Base-by-base conservation (phyloP, 371 early-diverging fungal genomes). In the Nosema muscidifuracis region DNA sequence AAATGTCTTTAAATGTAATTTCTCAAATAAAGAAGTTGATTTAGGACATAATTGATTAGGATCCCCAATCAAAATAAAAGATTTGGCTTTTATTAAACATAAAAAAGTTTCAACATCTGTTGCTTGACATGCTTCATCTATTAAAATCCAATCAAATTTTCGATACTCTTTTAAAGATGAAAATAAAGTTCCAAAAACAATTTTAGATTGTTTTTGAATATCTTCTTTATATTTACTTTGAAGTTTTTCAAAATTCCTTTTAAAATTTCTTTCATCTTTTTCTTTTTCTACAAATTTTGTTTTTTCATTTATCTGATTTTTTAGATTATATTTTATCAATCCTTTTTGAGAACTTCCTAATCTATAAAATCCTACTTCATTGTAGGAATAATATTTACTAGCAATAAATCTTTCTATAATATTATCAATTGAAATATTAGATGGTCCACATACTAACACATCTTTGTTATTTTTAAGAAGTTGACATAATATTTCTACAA, bases 121-220 rank as follows among this genome's bases (percentile, higher is more conserved):
- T 0, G 92, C 87, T 78, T 97, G 98, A 36, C 93, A 92, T 0
- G 95, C 95, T 82, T 97, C 98, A 80, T 97, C 97, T 71, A 96
- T 91, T 33, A 96, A 84, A 0, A 92, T 88, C 0, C 87, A 87
- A 79, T 94, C 94, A 83, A 92, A 95, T 43, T 87, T 83, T 55
- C 88, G 80, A 13, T 73, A 85, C 50, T 82, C 84, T 85, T 89
- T 68, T 80, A 78, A 4, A 20, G 77, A 30, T 9, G 80, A 82
- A 47, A 68, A 73, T 30, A 86, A 60, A 9, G 87, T 87, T 16
- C 77, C 47, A 50, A 85, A 77, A 30, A 87, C 83, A 1, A 86
- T 84, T 20, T 80, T 56, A 3, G 89, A 85, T n/a, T 83, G 82
- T 22, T 50, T 80, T 30, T 90, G 77, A 0, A 89, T 79, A 31